These are phyloP conservation scores for Epichloe sp. DNA, from an alignment of 2,329 filamentous ascomycete genomes.

Conservation along the genomic window DNA sequence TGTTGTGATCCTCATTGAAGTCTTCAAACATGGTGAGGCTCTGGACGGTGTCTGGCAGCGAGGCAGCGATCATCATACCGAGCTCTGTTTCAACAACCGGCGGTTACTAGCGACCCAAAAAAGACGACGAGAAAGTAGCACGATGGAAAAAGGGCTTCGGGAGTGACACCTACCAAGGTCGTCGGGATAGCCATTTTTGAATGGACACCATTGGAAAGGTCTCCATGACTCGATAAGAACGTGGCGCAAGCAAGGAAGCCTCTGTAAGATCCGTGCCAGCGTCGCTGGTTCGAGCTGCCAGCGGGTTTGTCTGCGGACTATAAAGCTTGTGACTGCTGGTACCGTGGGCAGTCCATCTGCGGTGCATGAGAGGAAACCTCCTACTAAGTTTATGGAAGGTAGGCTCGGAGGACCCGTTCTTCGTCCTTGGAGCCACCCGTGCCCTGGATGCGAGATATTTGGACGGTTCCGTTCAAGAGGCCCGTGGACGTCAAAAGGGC, in stretches of 20 bases:
- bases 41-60: not conserved
- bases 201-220: not conserved
- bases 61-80: not conserved
- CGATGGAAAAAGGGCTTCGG: not conserved
- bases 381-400: not conserved
- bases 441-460: not conserved
- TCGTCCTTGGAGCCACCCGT: not conserved
- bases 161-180: not conserved
- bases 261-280: not conserved
- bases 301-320: not conserved
- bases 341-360: not conserved
- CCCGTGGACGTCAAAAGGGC: not conserved
- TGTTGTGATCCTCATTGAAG: not conserved
- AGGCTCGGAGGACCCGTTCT: not conserved
- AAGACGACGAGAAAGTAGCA: not conserved
- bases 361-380: not conserved
- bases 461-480: not conserved
- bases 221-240: not conserved
- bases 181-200: not conserved
- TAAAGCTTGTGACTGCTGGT: not conserved
- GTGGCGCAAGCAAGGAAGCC: not conserved
- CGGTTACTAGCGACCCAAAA: not conserved
- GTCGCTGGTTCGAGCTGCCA: not conserved
- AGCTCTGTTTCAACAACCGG: not conserved
- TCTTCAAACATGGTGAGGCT: not conserved